Conservation (phyloP, 169 alveolate genomes). For the Cryptosporidium ryanae region DNA sequence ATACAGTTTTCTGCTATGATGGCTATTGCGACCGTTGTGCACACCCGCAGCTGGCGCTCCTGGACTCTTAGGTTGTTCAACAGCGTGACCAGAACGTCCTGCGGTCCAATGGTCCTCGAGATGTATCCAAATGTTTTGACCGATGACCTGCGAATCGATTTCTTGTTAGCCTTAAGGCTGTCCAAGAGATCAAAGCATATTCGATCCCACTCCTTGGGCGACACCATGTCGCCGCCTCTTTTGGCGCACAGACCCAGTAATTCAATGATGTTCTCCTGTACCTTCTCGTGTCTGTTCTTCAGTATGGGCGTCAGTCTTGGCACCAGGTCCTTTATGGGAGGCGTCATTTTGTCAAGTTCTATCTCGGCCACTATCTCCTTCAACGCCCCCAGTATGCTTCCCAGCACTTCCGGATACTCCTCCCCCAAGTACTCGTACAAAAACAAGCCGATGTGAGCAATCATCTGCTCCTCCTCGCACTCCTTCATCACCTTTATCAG, state of each 20-base stretch:
- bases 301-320: slow-evolving; percentile 99
- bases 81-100: slow-evolving; percentile 95
- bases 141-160: slow-evolving; percentile 96
- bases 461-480: slow-evolving; percentile 97
- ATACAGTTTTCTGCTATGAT: slow-evolving; percentile 99
- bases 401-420: slow-evolving; percentile 99
- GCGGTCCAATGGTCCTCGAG: slow-evolving; percentile 99
- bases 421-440: slow-evolving; percentile 98
- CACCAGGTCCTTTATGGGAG: slow-evolving; percentile 98
- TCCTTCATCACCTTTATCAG: slow-evolving; percentile 96
- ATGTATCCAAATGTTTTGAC: slow-evolving; percentile 99
- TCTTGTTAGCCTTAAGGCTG: slow-evolving; percentile 94
- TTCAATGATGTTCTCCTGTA: slow-evolving; percentile 96
- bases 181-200: slow-evolving; percentile 98
- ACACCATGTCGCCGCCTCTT: slow-evolving; percentile 99
- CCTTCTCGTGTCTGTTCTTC: slow-evolving; percentile 99
- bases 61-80: slow-evolving; percentile 96
- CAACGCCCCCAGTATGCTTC: slow-evolving; percentile 97
- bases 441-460: slow-evolving; percentile 96
- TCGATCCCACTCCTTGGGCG: slow-evolving; percentile 99
- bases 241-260: slow-evolving; percentile 99
- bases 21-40: slow-evolving; percentile 98
- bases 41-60: slow-evolving; percentile 98
- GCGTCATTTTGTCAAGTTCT: slow-evolving; percentile 98
- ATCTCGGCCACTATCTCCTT: slow-evolving; percentile 98